phyloP scores from a whole-genome alignment of 2,329 filamentous ascomycete genomes.

The Claviceps purpurea region DNA sequence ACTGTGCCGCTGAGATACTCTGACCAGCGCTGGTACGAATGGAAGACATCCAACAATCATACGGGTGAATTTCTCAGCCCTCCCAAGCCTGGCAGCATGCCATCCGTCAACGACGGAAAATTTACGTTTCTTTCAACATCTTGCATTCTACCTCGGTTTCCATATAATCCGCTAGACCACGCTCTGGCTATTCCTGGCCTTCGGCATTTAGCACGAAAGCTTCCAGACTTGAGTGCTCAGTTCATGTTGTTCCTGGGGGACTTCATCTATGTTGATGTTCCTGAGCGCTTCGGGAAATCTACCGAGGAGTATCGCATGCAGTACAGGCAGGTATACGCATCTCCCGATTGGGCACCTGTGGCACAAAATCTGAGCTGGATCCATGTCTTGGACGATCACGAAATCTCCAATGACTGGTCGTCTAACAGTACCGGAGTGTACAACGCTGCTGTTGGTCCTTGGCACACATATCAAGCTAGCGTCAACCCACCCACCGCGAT shows the following conservation, averaged over 20 bases:
- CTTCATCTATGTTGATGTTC: conserved; percentile 87
- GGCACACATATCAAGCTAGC: conserved; percentile 70
- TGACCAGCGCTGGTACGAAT: conserved; percentile 67
- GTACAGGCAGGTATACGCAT: conserved; percentile 91
- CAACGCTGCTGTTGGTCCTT: conserved; percentile 67
- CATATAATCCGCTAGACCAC: conserved; percentile 75
- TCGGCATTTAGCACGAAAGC: conserved; percentile 56
- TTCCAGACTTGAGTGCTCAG: conserved; percentile 60
- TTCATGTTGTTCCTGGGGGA: conserved; percentile 76
- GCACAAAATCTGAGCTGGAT: conserved; percentile 85
- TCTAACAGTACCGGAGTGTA: conserved; percentile 39
- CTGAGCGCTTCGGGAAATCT: conserved; percentile 58
- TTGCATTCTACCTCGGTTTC: conserved; percentile 83
- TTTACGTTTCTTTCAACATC: conserved; percentile 89
- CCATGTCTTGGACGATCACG: conserved; percentile 91
- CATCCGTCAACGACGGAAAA: conserved; percentile 46
- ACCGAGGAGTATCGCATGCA: conserved; percentile 73
- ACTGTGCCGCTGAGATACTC: conserved; percentile 49
- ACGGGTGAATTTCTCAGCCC: conserved; percentile 70
- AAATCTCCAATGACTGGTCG: conserved; percentile 78
- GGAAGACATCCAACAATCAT: conserved; percentile 75
- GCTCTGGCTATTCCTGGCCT: conserved; percentile 73
- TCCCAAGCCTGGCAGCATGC: conserved; percentile 52
- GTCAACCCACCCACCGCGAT: conserved; percentile 66
- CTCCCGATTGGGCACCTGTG: conserved; percentile 73